Base-by-base conservation (phyloP, 352 stramenopile genomes). In the Globisporangium paroecandrum region DNA sequence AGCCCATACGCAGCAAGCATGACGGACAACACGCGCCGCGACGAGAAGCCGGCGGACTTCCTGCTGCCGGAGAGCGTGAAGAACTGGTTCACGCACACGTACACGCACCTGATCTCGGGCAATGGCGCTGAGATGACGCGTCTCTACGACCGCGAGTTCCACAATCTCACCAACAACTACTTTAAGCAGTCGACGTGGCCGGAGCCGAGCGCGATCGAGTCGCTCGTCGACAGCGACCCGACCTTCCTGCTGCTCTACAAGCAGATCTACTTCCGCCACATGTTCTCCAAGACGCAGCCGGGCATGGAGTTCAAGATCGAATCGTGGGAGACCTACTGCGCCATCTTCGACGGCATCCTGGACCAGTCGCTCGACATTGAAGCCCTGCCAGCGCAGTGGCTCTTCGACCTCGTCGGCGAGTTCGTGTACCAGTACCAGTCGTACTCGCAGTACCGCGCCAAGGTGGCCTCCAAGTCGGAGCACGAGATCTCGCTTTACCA, bases 401-500 rank as follows among this genome's bases (percentile, higher is more conserved):
- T 97, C 51, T 99, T 99, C 78, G 97, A 99, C 82, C 97, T 99
- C 70, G 82, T 99, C 13, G 90, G 98, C 71, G 98, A 99, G 83
- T 99, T 99, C 72, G 91, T 99, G 1, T 99, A 99, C 81, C 97
- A 99, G 81, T 99, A 99, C 84, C 97, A 99, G 82, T 96, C 93
- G 66, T 99, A 99, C 76, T 98, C 94, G 77, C 96, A 99, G 79
- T 98, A 98, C 77, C 89, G 95, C 57, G 95, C 89, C 38, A 93
- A 96, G 80, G 65, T 91, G 75, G 72, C 74, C 27, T 68, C 78
- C 63, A 91, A 93, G 72, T 71, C 69, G 41, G 82, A 95, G 67
- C 65, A 71, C 29, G 81, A 92, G 69, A 79, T 82, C 57, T 75
- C 71, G 15, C 65, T 78, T 38, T 89, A 89, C 70, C 70, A 84